These are phyloP conservation scores for Lophiotrema nucula DNA, from an alignment of 495 filamentous ascomycete genomes.

Conservation along the genomic window DNA sequence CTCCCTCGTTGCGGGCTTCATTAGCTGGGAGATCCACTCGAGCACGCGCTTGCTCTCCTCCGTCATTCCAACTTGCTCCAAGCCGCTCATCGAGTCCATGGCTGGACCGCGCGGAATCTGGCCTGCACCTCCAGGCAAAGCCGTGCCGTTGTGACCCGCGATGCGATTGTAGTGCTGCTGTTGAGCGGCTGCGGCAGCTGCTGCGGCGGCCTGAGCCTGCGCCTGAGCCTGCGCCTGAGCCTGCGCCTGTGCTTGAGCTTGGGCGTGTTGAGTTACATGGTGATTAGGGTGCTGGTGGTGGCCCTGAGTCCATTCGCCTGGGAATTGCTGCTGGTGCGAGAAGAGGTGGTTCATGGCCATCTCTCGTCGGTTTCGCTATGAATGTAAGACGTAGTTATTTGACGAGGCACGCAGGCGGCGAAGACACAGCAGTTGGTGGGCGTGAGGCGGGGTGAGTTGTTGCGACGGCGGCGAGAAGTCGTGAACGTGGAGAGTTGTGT, in stretches of 20 bases:
- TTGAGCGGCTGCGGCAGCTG: constrained; percentile 64
- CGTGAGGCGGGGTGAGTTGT: too few species aligned
- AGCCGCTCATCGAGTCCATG: constrained; percentile 2
- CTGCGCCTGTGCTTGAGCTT: constrained; percentile 32
- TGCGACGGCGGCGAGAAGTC: too few species aligned
- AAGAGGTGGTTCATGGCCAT: constrained; percentile 53
- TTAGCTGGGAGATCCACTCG: constrained; percentile 87
- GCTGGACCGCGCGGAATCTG: constrained; percentile 26
- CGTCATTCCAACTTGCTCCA: constrained; percentile 50
- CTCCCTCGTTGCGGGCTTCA: constrained; percentile 84
- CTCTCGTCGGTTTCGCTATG: too few species aligned
- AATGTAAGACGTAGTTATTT: too few species aligned
- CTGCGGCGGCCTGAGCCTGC: constrained; percentile 58
- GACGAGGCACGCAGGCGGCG: too few species aligned
- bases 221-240: constrained; percentile 58
- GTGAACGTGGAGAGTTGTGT: too few species aligned
- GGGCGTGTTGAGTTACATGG: constrained; percentile 51
- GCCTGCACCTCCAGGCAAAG: constrained; percentile 23
- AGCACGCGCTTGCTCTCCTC: constrained; percentile 93
- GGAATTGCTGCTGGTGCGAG: constrained; percentile 79
- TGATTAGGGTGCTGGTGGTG: constrained; percentile 59
- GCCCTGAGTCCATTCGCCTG: constrained; percentile 63
- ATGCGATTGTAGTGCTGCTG: constrained; percentile 81
- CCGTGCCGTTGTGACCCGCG: constrained; percentile 58
- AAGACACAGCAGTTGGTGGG: too few species aligned